Evolutionary conservation across 192 early-diverging fungal genomes (phyloP), one percentile per base, ranked within the genome.

Genomic region (Coemansia sp.): DNA sequence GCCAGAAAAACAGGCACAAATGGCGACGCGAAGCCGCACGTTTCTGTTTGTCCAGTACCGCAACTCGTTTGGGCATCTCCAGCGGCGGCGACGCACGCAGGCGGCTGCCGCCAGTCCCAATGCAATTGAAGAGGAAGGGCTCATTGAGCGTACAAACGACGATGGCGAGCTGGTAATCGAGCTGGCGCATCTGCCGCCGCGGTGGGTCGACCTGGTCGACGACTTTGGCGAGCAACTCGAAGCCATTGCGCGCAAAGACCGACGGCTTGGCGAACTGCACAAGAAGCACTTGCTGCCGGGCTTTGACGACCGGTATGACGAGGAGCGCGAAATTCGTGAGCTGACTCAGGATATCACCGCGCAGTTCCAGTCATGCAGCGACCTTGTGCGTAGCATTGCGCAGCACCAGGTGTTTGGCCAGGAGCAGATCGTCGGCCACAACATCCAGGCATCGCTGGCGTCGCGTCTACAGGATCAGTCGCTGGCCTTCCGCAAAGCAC

Each of bases 141-240:
- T 82, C 45, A 66, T 89, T 77, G 61, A 85, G 73, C 68, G 71
- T 41, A 81, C 88, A 43, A 87, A 87, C 54, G 88, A 91, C 66
- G 85, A 84, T 37, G 86, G 87, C 14, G 90, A 91, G 58, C 88
- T 89, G 23, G 88, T 94, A 29, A 95, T 98, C 43, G 94, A 96
- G 72, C 75, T 96, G 71, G 85, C 90, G 45, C 87, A 88, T 63
- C 80, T 98, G 55, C 94, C 94, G 50, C 96, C 96, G 20, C 87
- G 89, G 85, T 98, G 96, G 93, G 88, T 93, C 9, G 94, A 96
- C 75, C 85, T 93, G 55, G 93, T 94, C 8, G 93, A 95, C 47
- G 93, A 96, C 71, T 88, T 96, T 18, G 81, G 85, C 64, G 86
- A 89, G 53, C 80, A 84, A 51, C 59, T 90, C 32, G 86, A 89